phyloP scores from a whole-genome alignment of 2,329 filamentous ascomycete genomes.

The Hypoxylon sp. region DNA sequence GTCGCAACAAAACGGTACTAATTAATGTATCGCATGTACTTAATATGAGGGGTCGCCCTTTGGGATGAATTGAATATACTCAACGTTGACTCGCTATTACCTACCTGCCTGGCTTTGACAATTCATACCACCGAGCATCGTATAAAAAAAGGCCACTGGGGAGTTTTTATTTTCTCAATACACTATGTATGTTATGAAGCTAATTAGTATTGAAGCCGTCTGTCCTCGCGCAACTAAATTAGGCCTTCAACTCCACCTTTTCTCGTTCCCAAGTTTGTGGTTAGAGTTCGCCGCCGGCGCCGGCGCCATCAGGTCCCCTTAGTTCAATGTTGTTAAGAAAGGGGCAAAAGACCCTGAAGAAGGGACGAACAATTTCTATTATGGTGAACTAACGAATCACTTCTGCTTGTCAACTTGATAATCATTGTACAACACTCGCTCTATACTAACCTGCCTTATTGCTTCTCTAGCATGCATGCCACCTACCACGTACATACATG shows the following conservation, averaged over 20 bases:
- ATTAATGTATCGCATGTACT: background rate
- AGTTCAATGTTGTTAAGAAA: conserved; percentile 8
- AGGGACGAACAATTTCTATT: conserved; percentile 7
- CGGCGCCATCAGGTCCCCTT: conserved; percentile 18
- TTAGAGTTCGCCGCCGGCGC: conserved; percentile 40
- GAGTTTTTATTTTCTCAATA: background rate
- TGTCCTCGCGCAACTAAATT: conserved; percentile 18
- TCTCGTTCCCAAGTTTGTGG: conserved; percentile 36
- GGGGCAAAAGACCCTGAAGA: conserved; percentile 16
- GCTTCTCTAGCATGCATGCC: no score
- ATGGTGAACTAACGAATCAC: conserved; percentile 1
- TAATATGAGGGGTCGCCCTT: background rate
- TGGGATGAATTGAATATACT: background rate
- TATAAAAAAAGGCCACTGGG: conserved; percentile 1
- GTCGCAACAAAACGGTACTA: conserved; percentile 23
- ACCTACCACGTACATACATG: background rate
- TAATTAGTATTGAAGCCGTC: conserved; percentile 21
- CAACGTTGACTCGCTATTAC: conserved; percentile 12
- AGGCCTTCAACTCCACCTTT: conserved; percentile 28
- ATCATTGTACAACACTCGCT: background rate
- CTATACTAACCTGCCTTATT: no score
- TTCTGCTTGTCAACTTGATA: conserved; percentile 14
- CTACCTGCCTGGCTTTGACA: background rate
- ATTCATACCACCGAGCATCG: background rate
- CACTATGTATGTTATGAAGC: background rate